Percentiles rank a stretch among this genome's conserved stretches.
Conservation (phyloP, 495 filamentous ascomycete genomes). For the Wilcoxina mikolae region DNA sequence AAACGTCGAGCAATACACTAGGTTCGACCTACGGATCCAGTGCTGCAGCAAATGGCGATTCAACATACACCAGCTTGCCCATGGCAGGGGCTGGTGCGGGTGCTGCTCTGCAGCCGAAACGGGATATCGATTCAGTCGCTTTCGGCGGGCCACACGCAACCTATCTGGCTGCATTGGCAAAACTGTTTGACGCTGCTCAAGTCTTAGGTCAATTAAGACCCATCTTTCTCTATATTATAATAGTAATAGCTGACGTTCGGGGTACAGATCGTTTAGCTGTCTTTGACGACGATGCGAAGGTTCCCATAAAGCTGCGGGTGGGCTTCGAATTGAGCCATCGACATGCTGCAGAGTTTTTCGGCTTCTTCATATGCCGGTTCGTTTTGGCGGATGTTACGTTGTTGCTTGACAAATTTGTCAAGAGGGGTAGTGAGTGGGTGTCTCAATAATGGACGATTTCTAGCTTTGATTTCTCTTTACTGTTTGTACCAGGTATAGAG, state of each 20-base stretch:
- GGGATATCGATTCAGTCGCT: constrained; percentile 51
- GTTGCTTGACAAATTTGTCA: constrained; percentile 92
- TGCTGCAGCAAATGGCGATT: not conserved
- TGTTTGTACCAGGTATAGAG: too few species aligned
- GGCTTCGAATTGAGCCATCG: constrained; percentile 84
- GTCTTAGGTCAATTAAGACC: constrained; percentile 57
- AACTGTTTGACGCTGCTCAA: constrained; percentile 87
- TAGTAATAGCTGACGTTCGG: not conserved
- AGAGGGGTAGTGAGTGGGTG: constrained; percentile 92
- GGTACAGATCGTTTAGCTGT: constrained; percentile 75
- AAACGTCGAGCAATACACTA: constrained; percentile 46
- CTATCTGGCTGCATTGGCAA: constrained; percentile 83
- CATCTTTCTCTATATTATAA: not conserved
- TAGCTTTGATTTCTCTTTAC: too few species aligned
- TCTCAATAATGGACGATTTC: constrained; percentile 29
- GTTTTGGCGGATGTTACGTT: constrained; percentile 68
- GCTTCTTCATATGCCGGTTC: constrained; percentile 90
- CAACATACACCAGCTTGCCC: constrained; percentile 10
- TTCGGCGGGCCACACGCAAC: constrained; percentile 72
- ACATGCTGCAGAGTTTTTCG: constrained; percentile 95
- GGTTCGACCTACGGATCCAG: constrained; percentile 6
- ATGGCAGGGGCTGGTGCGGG: constrained; percentile 14
- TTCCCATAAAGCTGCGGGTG: constrained; percentile 66
- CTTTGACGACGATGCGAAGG: constrained; percentile 82
- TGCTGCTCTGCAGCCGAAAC: constrained; percentile 38